A percentile compares a stretch with the other conserved stretches of the same genome.
Conservation (phyloP, 140 eudicot genomes). For the Oenanthe javanica region DNA sequence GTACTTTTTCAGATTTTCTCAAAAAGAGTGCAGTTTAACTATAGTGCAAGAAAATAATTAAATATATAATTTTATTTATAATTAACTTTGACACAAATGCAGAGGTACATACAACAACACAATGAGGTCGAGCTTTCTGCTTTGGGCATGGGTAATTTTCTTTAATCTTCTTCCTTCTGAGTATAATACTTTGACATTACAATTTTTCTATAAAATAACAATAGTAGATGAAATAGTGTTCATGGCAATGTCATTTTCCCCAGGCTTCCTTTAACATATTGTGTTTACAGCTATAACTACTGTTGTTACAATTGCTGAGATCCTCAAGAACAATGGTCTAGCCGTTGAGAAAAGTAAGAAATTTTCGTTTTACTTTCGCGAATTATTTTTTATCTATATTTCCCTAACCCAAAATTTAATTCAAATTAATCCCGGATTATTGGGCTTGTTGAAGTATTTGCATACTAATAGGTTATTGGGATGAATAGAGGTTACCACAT, state of each 20-base stretch:
- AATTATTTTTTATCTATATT: not conserved
- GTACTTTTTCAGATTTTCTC: too few species aligned
- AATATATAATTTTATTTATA: not conserved
- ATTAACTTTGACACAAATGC: constrained; percentile 12
- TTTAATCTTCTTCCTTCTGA: not conserved
- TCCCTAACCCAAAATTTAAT: not conserved
- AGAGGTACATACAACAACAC: constrained; percentile 88
- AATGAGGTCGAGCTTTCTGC: constrained; percentile 93
- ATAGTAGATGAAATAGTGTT: not conserved
- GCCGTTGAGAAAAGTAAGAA: constrained; percentile 83
- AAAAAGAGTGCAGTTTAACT: not conserved
- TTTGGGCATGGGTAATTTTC: constrained; percentile 76
- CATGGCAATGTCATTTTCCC: not conserved
- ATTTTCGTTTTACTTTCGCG: not conserved
- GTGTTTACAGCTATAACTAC: constrained; percentile 66
- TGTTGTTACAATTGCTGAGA: constrained; percentile 80
- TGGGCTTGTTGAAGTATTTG: not conserved
- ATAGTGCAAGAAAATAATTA: not conserved
- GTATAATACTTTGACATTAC: not conserved
- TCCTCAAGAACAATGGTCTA: constrained; percentile 76
- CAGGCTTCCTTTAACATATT: not conserved
- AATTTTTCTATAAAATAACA: not conserved
- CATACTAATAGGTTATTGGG: not conserved
- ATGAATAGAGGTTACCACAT: constrained; percentile 60
- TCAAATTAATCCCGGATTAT: not conserved